These are phyloP conservation scores for Vigna nakashimae DNA, from an alignment of 306 rosid genomes.

Conservation along the genomic window DNA sequence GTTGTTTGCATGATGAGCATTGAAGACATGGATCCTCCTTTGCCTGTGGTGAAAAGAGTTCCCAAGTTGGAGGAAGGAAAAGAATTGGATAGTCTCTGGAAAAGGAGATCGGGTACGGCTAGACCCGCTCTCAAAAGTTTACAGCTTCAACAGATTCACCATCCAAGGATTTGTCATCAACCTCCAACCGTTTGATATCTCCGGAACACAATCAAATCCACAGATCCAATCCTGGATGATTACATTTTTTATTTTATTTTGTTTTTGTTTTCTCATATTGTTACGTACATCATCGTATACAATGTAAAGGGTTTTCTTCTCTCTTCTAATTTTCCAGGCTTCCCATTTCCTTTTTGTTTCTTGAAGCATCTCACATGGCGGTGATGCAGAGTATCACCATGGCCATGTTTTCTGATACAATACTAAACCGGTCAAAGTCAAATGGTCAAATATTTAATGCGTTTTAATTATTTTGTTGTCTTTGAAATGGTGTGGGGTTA, in stretches of 20 bases:
- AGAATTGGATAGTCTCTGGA: constrained; percentile 63
- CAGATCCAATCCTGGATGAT: constrained; percentile 22
- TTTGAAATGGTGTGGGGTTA: background rate
- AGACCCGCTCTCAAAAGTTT: constrained; percentile 55
- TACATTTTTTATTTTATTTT: background rate
- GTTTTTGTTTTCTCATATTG: background rate
- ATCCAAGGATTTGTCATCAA: constrained; percentile 52
- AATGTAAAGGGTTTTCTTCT: constrained; percentile 43
- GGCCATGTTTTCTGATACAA: constrained; percentile 16
- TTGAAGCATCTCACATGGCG: constrained; percentile 41
- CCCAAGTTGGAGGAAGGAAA: constrained; percentile 42
- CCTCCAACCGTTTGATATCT: constrained; percentile 65
- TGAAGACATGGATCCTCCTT: constrained; percentile 75
- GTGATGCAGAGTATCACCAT: constrained; percentile 34
- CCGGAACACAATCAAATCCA: background rate
- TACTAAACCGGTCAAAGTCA: constrained; percentile 40
- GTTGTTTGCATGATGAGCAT: constrained; percentile 41
- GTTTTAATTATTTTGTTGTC: background rate
- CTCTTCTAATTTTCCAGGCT: constrained; percentile 9
- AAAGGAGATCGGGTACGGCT: constrained; percentile 72
- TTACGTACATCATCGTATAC: constrained; percentile 25
- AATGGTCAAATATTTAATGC: constrained; percentile 31
- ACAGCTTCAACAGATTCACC: constrained; percentile 69
- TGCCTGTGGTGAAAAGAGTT: constrained; percentile 64
- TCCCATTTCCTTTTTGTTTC: constrained; percentile 30